Base-by-base conservation (phyloP, 305 asterid species). In the Fraxinus sp. region DNA sequence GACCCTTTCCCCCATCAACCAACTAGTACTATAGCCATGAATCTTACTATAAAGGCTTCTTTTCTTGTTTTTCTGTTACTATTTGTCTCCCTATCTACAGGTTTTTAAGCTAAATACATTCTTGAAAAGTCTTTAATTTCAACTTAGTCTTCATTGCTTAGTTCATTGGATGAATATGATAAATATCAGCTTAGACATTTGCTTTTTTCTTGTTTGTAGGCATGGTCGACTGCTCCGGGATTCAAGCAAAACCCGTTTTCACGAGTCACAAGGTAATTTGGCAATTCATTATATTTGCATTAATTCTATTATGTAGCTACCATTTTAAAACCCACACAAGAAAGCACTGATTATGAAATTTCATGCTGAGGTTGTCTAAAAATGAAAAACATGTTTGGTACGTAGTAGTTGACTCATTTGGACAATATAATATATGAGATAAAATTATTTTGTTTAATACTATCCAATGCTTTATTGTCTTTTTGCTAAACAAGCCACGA, bases 191-290 rank as follows among this genome's bases (percentile, higher is more conserved):
- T 16, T 57, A 64, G 30, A 37, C 49, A 18, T 41, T 46, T 72
- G 75, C 16, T 41, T 76, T 73, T 79, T 20, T 83, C 75, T 28
- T 3, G 52, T 76, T 66, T 82, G 85, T 39, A 87, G 92, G 86
- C 57, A 77, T 32, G 11, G 82, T 77, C 57, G 83, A 84, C 76
- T 89, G 86, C 85, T 83, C 83, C 11, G 55, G 75, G 79, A 64
- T 75, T 78, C 87, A 84, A 0, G 52, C 57, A 32, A 85, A 83
- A 77, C 84, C 46, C 75, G 41, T 75, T 76, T 66, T 79, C 87
- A 72, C 85, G 70, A 72, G 79, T 85, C 84, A 85, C 80, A 86
- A 94, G 98, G 98, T 94, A 86, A 79, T 52, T 28, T 36, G 73
- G 75, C 78, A 59, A 37, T 10, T 55, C 16, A 14, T 8, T 55